phyloP scores from a whole-genome alignment of 1,139 yeast genomes.

The Hyphopichia burtonii region DNA sequence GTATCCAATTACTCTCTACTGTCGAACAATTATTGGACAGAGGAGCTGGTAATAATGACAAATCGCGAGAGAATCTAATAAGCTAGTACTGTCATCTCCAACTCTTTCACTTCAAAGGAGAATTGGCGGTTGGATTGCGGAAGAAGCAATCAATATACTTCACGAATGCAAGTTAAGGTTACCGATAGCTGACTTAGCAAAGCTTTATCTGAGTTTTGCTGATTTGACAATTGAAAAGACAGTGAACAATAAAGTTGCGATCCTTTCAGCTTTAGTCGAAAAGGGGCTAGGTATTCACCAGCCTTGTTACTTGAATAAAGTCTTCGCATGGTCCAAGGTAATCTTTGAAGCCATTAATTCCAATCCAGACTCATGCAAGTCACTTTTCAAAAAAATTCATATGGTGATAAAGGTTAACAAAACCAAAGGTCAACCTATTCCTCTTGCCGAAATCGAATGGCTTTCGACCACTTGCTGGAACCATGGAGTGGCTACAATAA shows the following conservation, averaged over 20 bases:
- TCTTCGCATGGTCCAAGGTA: not conserved
- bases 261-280: not conserved
- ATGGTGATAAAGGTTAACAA: not conserved
- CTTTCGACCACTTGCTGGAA: conserved; percentile 20
- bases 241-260: not conserved
- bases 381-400: conserved; percentile 3
- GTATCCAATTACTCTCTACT: conserved; percentile 7
- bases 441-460: conserved; percentile 20
- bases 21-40: not conserved
- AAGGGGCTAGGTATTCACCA: not conserved
- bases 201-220: not conserved
- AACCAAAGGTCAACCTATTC: conserved; percentile 2
- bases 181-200: too few relatives aligned
- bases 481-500: conserved; percentile 12
- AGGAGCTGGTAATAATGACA: not conserved
- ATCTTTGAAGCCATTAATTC: not conserved
- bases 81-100: conserved; percentile 4
- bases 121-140: conserved; percentile 8
- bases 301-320: not conserved
- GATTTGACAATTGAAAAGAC: not conserved
- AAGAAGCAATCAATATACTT: conserved; percentile 6
- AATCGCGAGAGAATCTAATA: not conserved
- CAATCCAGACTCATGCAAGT: not conserved
- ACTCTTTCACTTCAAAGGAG: conserved; percentile 9
- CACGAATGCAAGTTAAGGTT: not conserved